Evolutionary conservation across 208 protist species (phyloP), one percentile per base, ranked within the genome.

Genomic region (Wallacemonas sp.): DNA sequence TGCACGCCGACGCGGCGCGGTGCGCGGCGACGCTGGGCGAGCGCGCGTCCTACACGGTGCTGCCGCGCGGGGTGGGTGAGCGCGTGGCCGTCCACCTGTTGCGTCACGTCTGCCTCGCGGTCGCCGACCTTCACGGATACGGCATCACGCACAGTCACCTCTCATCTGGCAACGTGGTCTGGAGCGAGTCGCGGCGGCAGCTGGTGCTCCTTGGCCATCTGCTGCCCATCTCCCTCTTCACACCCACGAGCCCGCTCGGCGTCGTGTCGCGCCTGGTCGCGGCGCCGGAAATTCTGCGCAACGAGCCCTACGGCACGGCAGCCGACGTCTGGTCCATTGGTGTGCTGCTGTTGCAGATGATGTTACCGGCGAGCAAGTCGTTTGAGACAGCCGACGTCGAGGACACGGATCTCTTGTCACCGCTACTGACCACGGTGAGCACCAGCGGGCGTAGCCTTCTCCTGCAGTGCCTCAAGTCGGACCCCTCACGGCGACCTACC

Each of bases 311-410:
- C 74, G 50, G 49, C 44, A 76, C 52, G 33, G 76, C 79, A 31
- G 80, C 89, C 4, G 89, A 94, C 64, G 82, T 94, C 23, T 92
- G 85, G 89, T 78, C 81, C 1, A 26, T 94, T 1, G 89, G 76
- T n/a, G 81, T 89, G 16, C 65, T 92, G 11, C 76, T 94, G 49
- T 54, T 91, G 20, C 81, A 87, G 55, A 77, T 94, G 42, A 20
- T 85, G 12, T 61, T 74, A 1, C 77, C 69, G 1, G 38, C 36
- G 18, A 64, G 63, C 29, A 82, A 75, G 52, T 5, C 50, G 54
- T 77, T 81, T 26, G 55, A 63, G 41, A 91, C 85, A n/a, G 83
- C 69, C 4, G 85, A 94, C 42, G 28, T 94, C 8, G 73, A 75
- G 14, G 79, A 90, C 64, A 74, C 83, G 2, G 84, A 91, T 54